Base-by-base conservation (phyloP, 1,284 basidiomycete species). In the Cerioporus squamosus region DNA sequence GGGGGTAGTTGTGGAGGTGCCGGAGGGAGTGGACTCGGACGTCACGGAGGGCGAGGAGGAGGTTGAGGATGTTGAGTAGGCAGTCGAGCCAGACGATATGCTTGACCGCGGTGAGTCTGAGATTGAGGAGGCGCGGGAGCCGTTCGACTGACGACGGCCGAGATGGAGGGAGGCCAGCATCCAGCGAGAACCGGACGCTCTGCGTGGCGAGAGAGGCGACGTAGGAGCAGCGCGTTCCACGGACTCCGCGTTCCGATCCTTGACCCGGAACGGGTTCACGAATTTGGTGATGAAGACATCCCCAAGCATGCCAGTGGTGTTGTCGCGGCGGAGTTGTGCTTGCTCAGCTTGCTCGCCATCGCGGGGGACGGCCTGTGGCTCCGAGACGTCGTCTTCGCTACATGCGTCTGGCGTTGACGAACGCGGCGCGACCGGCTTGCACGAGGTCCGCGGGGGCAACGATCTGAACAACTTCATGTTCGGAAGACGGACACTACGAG, bases 201-300 rank as follows among this genome's bases (percentile, higher is more conserved):
- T 56, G 10, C 43, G 57, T 2, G 51, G 26, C 9, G 58, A 33
- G 24, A 46, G 50, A 15, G 38, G 43, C 6, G 62, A n/a, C 50
- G 54, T 47, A 51, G 10, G 47, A n/a, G 45, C 38, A 44, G 24
- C 50, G 57, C 60, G 55, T n/a, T 62, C 44, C 5, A 62, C 42
- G 10, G 62, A 38, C 38, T 63, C 61, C 15, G 26, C 26, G 9
- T 29, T 29, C 26, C 26, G 26, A 9, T 57, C 29, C 50, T 51
- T 59, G 39, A 53, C 40, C 43, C 60, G 61, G 57, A 70, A 68
- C 12, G 68, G 65, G 45, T 64, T 66, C 14, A 66, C 62, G 53
- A 70, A 68, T 12, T 57, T 54, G n/a, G 60, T 58, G 5, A 59
- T 62, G 38, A 66, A 60, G 20, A 60, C 44, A 49, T 67, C 67